Conservation (phyloP, 371 early-diverging fungal genomes). For the Polyrhizophydium stewartii region DNA sequence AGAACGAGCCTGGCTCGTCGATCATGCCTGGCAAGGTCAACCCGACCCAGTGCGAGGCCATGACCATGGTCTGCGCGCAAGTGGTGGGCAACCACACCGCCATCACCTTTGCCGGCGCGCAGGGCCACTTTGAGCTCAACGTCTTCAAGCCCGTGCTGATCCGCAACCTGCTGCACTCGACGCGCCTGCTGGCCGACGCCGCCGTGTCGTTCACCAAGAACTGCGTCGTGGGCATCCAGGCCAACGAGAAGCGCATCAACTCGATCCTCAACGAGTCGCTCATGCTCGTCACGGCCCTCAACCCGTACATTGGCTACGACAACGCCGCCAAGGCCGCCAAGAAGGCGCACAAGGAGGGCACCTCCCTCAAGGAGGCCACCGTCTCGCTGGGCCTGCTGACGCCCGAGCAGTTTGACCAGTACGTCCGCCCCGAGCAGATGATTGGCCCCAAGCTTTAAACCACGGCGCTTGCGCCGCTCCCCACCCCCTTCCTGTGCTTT, state of each 20-base stretch:
- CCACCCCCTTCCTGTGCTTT: background rate
- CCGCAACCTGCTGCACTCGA: conserved; percentile 87
- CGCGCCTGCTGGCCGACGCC: conserved; percentile 80
- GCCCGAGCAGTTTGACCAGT: conserved; percentile 82
- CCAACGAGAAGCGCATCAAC: conserved; percentile 84
- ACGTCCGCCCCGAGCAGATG: conserved; percentile 88
- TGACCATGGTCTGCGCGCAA: conserved; percentile 97
- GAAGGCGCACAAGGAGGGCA: conserved; percentile 85
- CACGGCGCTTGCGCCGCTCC: background rate
- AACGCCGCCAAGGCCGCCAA: conserved; percentile 91
- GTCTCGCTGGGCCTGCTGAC: conserved; percentile 74
- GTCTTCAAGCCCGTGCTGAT: conserved; percentile 98
- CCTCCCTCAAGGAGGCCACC: conserved; percentile 77
- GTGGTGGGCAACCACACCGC: conserved; percentile 95
- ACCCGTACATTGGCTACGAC: conserved; percentile 66
- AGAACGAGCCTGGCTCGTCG: conserved; percentile 96
- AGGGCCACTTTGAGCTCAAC: conserved; percentile 97
- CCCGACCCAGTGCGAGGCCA: conserved; percentile 95
- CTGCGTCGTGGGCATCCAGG: conserved; percentile 87
- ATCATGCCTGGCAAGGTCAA: conserved; percentile 98
- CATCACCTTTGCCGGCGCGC: conserved; percentile 81
- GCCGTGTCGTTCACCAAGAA: conserved; percentile 81
- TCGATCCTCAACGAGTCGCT: conserved; percentile 77
- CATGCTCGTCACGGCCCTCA: conserved; percentile 90
- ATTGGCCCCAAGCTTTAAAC: conserved; percentile 19